Percentiles rank a stretch among this genome's conserved stretches.
These are phyloP conservation scores for Aurantiochytrium sp. DNA, from an alignment of 108 stramenopile species.

Conservation along the genomic window DNA sequence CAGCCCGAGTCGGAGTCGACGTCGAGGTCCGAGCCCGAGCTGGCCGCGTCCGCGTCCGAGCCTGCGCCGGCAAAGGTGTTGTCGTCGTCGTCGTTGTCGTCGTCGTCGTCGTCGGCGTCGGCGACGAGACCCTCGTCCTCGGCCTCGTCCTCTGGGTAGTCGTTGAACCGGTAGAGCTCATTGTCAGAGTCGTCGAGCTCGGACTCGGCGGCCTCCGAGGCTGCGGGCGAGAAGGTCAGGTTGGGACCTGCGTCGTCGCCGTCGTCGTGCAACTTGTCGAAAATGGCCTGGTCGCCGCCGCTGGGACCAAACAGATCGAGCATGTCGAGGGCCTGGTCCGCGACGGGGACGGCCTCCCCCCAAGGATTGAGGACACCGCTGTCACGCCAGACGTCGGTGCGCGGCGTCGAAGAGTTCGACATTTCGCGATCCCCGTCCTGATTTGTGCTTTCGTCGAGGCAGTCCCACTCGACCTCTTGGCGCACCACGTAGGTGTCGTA, in stretches of 20 bases:
- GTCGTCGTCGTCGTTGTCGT: neutral
- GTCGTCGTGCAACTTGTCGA: neutral
- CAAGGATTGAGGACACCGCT: neutral
- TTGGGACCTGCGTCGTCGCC: neutral
- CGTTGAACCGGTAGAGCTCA: neutral
- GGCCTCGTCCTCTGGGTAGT: conserved; percentile 8
- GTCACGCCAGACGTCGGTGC: neutral
- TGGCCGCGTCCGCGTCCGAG: too few relatives aligned
- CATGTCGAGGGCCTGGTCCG: neutral
- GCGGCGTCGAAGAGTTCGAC: neutral
- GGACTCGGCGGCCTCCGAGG: neutral
- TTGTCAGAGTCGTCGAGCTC: neutral
- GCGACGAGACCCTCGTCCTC: neutral
- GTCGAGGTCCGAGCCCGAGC: too few relatives aligned
- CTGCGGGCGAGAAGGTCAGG: neutral
- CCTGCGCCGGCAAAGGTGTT: neutral
- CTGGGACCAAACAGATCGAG: neutral
- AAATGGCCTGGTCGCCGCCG: neutral
- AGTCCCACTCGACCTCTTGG: neutral
- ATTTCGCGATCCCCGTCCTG: neutral
- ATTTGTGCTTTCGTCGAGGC: neutral
- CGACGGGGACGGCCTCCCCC: neutral
- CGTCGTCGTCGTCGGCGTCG: neutral
- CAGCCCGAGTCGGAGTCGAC: too few relatives aligned
- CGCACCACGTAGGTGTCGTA: conserved; percentile 15